phyloP scores from a whole-genome alignment of 192 early-diverging fungal species.

The Thamnidium elegans region DNA sequence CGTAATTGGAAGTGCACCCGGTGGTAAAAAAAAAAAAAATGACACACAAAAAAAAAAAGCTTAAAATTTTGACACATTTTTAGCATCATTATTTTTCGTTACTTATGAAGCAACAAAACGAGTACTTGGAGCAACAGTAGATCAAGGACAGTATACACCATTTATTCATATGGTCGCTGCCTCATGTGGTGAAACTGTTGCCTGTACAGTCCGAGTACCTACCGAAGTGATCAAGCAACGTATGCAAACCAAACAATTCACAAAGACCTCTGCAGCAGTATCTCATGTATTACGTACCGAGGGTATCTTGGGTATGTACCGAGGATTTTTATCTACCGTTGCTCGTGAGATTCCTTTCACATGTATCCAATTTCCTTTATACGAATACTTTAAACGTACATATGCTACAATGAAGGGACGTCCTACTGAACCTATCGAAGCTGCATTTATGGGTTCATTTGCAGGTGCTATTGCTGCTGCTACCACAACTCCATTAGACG shows the following conservation, averaged over 20 bases:
- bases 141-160: slow-evolving; percentile 51
- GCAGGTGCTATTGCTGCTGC: slow-evolving; percentile 89
- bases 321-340: slow-evolving; percentile 88
- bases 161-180: slow-evolving; percentile 86
- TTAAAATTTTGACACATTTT: neutral
- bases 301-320: slow-evolving; percentile 85
- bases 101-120: slow-evolving; percentile 85
- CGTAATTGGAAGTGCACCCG: slow-evolving; percentile 91
- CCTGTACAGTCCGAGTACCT: slow-evolving; percentile 89
- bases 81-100: slow-evolving; percentile 87
- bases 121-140: slow-evolving; percentile 35
- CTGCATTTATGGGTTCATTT: slow-evolving; percentile 81
- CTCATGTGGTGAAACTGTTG: slow-evolving; percentile 86
- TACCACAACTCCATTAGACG: slow-evolving; percentile 92
- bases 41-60: neutral
- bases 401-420: slow-evolving; percentile 49
- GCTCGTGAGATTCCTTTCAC: slow-evolving; percentile 97
- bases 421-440: slow-evolving; percentile 70
- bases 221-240: slow-evolving; percentile 96
- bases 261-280: slow-evolving; percentile 59
- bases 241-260: slow-evolving; percentile 86
- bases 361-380: slow-evolving; percentile 95
- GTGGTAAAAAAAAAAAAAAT: slow-evolving; percentile 45
- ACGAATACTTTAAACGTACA: slow-evolving; percentile 79
- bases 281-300: slow-evolving; percentile 62